Evolutionary conservation across 441 rosid species (phyloP), one percentile per base, ranked within the genome.

Genomic region (Gossypium davidsonii): DNA sequence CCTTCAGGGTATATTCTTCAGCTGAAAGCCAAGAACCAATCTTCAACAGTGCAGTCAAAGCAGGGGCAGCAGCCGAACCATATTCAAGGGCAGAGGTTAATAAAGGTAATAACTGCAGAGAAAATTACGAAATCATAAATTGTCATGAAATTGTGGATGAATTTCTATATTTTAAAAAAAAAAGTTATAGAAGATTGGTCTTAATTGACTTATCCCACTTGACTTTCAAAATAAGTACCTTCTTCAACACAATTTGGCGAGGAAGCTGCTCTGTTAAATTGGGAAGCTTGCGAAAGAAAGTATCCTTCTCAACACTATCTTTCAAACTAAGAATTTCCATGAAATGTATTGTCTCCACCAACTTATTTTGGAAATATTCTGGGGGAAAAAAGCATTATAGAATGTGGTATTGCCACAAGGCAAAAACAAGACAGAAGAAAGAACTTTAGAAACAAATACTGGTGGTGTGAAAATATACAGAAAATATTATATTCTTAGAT

Each of bases 301-400:
- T 87, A 78, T 96, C 99, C 84, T 88, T 96, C 84, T 96, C 98
- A 23, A 89, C 86, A 75, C 98, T 93, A 78, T 96, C 99, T 82
- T 96, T 96, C 81, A 96, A 79, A 78, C 85, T 91, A 37, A 96
- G 97, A 81, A 96, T 90, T 79, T 96, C 98, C 99, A 96, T 91
- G 79, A 96, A 96, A 83, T 90, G 99, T 84, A 93, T 93, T 39
- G 99, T 96, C 84, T 93, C 98, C 85, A 96, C 99, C 94, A 96
- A 86, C 85, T 96, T 93, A 83, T 96, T 96, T 80, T 93, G 97
- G 81, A 93, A 93, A 84, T 93, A 93, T 81, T 91, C 99, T 96
- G 92, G 72, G 83, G 84, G 86, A 80, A 57, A 73, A 80, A 84
- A 56, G 64, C 39, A 70, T 72, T 70, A 67, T 68, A 48, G 79